Evolutionary conservation across 2,329 filamentous ascomycete genomes (phyloP), one percentile per base, ranked within the genome.

Genomic region (Gliomastix tumulicola): DNA sequence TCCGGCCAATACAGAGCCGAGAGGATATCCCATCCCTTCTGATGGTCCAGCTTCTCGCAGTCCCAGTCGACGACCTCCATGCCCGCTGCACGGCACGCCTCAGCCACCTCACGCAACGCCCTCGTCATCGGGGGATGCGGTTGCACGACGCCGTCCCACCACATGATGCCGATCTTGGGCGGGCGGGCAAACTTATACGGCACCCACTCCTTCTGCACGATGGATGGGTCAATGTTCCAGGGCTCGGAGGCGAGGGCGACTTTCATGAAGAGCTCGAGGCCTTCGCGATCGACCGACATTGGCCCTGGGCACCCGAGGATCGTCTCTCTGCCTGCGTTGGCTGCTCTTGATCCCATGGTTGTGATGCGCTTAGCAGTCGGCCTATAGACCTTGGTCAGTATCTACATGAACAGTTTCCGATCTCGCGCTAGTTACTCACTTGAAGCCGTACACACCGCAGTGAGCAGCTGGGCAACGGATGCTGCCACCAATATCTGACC

Each of bases 91-190:
- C 47, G 54, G 62, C 39, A 83, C 44, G 51, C 71, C 11, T 66
- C 64, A 0, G 70, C 70, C 0, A 76, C 65, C 35, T 75, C 66
- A 36, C 63, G 60, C 27, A 85, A 49, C 2, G 77, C 79, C 28
- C 79, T 59, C 1, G 58, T 57, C 25, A 81, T 65, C 1, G 77
- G 77, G 0, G 77, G 77, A 40, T 79, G 76, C 2, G 75, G 75
- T 44, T 63, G 68, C 1, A 81, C 73, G 10, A 81, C 63, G 0
- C 69, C 73, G 40, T 82, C 77, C 53, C 75, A 65, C 63, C 71
- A 69, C 32, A 79, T 55, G 2, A 79, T 65, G 0, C 68, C 81
- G n/a, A 85, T 62, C 46, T 72, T 77, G 7, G 82, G 55, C 41
- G 71, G 76, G 39, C 46, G 47, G 8, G 36, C 44, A 17, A 57